Evolutionary conservation across 148 eudicot species (phyloP), one percentile per base, ranked within the genome.

Genomic region (Gaultheria prostrata): DNA sequence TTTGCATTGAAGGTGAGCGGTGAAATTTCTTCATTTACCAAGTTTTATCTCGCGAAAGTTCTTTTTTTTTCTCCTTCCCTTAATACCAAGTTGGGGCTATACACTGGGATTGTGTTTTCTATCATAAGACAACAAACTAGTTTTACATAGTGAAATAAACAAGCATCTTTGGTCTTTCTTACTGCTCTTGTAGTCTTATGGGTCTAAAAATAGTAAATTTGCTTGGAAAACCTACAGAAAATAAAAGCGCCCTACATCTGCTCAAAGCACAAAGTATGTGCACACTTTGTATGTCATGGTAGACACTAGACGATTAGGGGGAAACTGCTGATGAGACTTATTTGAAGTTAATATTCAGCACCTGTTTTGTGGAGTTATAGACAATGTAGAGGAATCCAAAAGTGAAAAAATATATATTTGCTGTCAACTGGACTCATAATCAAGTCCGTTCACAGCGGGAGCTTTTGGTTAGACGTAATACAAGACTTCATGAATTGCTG

Each of bases 1-100:
- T 71, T 87, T 76, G 69, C 89, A 70, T 82, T 90, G 91, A 91
- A 93, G 95, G 95, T 91, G 65, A 85, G 89, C 48, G 65, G 32
- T 57, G 28, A 65, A 77, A 50, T 43, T 65, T 75, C 7, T 78
- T 76, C 57, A 43, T 21, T 71, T 4, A 43, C 63, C 51, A 20
- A 72, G 57, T 71, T 20, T 43, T 3, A 30, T 8, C 7, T 75
- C 57, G 50, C 8, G 4, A 1, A 30, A 21, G 0, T 8, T 75
- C 12, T 59, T 76, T 79, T 28, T 57, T 57, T 50, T 54, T 54
- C 15, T 54, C 21, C 59, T 24, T 76, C 74, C 11, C 26, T 69
- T 78, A 53, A n/a, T 50, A 28, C 35, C 43, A 14, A 59, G 45
- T 39, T n/a, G 54, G 26, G 54, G 43, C 45, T 65, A 1, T 45